phyloP scores from a whole-genome alignment of 2,329 filamentous ascomycete species.

The Fusarium solani-melongenae region DNA sequence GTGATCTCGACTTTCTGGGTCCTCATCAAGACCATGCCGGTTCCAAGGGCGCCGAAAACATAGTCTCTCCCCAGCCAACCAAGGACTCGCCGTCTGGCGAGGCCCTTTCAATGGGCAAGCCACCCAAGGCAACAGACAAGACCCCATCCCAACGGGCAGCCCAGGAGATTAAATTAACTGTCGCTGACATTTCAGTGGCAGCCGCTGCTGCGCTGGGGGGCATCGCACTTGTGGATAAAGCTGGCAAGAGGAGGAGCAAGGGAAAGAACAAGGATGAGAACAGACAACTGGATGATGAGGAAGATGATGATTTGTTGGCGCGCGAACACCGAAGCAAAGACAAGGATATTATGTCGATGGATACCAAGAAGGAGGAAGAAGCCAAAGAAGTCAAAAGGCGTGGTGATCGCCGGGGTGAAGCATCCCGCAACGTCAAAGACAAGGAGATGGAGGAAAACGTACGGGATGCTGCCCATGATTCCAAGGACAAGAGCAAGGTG shows the following conservation, averaged over 20 bases:
- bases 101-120: neutral
- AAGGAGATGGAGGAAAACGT: constrained; percentile 37
- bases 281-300: neutral
- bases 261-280: constrained; percentile 48
- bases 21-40: neutral
- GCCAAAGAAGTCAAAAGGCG: constrained; percentile 6
- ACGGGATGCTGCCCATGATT: constrained; percentile 40
- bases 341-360: neutral
- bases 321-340: neutral
- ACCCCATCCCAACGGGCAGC: neutral
- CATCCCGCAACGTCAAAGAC: neutral
- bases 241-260: constrained; percentile 47
- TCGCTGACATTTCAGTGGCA: constrained; percentile 23
- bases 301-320: neutral
- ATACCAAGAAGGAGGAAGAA: neutral
- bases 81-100: neutral
- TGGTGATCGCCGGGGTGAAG: constrained; percentile 46
- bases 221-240: constrained; percentile 47
- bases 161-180: constrained; percentile 14
- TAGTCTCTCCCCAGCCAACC: neutral
- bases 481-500: constrained; percentile 1
- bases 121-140: constrained; percentile 1
- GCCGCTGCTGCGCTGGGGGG: constrained; percentile 44
- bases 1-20: neutral
- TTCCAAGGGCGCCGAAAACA: neutral